A percentile compares a stretch with the other conserved stretches of the same genome.
phyloP scores from a whole-genome alignment of 352 stramenopile genomes.

The Pythium phragmitis region DNA sequence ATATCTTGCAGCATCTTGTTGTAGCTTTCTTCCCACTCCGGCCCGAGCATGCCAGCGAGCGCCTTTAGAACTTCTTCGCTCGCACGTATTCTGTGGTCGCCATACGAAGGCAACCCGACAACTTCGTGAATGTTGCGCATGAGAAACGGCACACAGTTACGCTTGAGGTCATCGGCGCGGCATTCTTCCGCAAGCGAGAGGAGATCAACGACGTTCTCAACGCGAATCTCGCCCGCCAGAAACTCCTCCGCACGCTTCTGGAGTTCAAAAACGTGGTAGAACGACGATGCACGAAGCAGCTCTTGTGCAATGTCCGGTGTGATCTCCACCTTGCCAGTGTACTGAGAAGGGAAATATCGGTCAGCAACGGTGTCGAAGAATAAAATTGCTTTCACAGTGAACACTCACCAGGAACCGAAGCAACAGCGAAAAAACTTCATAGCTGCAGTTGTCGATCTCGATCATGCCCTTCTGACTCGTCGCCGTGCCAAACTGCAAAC shows the following conservation, averaged over 20 bases:
- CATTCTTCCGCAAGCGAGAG: conserved; percentile 78
- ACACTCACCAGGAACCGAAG: conserved; percentile 78
- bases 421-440: conserved; percentile 84
- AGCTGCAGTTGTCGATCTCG: conserved; percentile 88
- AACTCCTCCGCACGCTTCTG: conserved; percentile 85
- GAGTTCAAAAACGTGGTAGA: conserved; percentile 83
- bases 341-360: conserved; percentile 35
- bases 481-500: conserved; percentile 66
- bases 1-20: conserved; percentile 57
- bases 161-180: conserved; percentile 77
- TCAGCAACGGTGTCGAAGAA: not conserved
- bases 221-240: conserved; percentile 72
- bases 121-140: conserved; percentile 87
- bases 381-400: not conserved
- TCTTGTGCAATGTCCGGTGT: conserved; percentile 81
- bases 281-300: conserved; percentile 70
- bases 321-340: conserved; percentile 86
- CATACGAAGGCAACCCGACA: conserved; percentile 70
- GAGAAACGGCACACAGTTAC: conserved; percentile 84
- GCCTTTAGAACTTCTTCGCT: conserved; percentile 85
- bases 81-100: conserved; percentile 74
- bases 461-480: conserved; percentile 85
- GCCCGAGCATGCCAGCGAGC: conserved; percentile 72
- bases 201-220: conserved; percentile 80
- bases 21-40: conserved; percentile 77